phyloP scores from a whole-genome alignment of 768 basidiomycete genomes.

The Gautieria morchelliformis region DNA sequence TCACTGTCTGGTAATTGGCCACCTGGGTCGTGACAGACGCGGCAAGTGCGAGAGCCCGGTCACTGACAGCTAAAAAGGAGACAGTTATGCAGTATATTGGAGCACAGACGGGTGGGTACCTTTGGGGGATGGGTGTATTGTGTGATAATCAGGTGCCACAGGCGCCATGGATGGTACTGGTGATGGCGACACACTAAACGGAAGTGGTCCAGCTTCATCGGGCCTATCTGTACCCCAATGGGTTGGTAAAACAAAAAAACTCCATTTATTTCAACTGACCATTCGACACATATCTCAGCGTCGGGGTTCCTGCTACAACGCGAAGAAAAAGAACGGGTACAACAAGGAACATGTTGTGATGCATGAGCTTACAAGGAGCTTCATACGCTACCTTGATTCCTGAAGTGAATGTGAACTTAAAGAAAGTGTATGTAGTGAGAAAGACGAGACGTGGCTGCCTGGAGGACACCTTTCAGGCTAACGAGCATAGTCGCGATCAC shows the following conservation, averaged over 20 bases:
- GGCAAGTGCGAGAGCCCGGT: too few relatives aligned
- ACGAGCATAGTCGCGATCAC: background rate
- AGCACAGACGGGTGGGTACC: too few relatives aligned
- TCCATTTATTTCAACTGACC: background rate
- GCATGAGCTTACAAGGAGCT: background rate
- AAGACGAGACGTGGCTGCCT: background rate
- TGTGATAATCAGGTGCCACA: too few relatives aligned
- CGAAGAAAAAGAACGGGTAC: background rate
- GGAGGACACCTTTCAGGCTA: background rate
- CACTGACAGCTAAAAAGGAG: too few relatives aligned
- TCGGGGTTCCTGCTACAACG: background rate
- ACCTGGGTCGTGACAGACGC: too few relatives aligned
- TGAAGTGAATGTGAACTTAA: background rate
- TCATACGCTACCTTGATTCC: background rate
- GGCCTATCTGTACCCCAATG: background rate
- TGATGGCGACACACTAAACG: too few relatives aligned
- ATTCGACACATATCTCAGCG: background rate
- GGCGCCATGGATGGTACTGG: too few relatives aligned
- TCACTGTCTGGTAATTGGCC: too few relatives aligned
- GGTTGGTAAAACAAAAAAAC: background rate
- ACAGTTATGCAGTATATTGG: too few relatives aligned
- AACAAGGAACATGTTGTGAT: background rate
- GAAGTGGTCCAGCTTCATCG: background rate
- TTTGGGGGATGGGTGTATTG: too few relatives aligned
- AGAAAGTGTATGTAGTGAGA: background rate